These are phyloP conservation scores for Gnaphalium uliginosum DNA, from an alignment of 129 eudicot genomes.

Conservation along the genomic window DNA sequence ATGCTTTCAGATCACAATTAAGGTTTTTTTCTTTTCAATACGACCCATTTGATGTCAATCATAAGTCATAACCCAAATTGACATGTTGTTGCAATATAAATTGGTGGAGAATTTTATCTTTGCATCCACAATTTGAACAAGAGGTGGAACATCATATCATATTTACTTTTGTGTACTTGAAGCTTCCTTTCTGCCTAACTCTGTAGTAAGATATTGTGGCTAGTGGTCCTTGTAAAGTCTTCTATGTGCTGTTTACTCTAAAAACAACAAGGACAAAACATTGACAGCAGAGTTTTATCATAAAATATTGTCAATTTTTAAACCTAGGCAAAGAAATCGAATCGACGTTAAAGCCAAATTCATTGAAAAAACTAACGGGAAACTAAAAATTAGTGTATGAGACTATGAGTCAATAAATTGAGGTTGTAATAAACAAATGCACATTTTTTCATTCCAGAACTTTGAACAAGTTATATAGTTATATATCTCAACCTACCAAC, in stretches of 20 bases:
- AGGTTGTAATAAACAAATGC: no score
- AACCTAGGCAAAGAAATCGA: no score
- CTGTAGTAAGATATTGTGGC: not conserved
- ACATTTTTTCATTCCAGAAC: no score
- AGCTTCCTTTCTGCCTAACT: constrained; percentile 9
- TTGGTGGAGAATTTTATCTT: not conserved
- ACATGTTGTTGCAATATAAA: not conserved
- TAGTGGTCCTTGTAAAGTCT: not conserved
- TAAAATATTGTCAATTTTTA: no score
- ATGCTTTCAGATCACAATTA: no score
- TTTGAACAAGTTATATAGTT: not conserved
- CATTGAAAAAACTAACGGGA: no score
- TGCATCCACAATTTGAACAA: not conserved
- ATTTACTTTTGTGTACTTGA: constrained; percentile 17
- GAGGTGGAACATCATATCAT: not conserved
- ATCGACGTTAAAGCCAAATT: no score
- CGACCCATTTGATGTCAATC: not conserved
- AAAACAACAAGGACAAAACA: not conserved
- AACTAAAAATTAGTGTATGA: not conserved
- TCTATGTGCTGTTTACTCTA: not conserved
- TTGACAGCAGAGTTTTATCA: not conserved
- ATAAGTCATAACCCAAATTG: not conserved
- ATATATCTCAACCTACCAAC: not conserved
- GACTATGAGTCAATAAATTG: not conserved
- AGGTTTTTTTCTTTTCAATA: no score